phyloP scores from a whole-genome alignment of 169 alveolate species.

The Amoebophrya sp. region DNA sequence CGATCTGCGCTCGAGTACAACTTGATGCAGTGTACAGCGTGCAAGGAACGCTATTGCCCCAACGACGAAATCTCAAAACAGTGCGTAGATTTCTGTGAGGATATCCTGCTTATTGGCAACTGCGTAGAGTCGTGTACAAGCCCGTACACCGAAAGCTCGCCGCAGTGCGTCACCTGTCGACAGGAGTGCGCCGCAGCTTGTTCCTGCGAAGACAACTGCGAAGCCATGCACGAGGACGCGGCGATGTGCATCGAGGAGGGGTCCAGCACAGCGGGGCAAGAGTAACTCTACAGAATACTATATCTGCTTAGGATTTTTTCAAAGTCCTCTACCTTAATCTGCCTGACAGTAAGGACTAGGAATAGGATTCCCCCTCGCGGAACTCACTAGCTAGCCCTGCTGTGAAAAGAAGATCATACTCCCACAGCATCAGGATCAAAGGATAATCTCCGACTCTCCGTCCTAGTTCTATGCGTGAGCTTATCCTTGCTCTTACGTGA shows the following conservation, averaged over 20 bases:
- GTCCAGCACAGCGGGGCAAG: neutral
- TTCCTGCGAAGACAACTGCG: slow-evolving; percentile 9
- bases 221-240: neutral
- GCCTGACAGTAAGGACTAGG: too few relatives aligned
- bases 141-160: neutral
- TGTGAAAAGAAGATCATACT: too few relatives aligned
- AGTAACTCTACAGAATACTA: too few relatives aligned
- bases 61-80: neutral
- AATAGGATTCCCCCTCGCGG: too few relatives aligned
- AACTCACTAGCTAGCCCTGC: too few relatives aligned
- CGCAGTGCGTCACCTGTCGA: neutral
- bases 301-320: too few relatives aligned
- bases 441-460: too few relatives aligned
- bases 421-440: too few relatives aligned
- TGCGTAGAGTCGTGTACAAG: neutral
- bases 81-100: neutral
- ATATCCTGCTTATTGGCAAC: neutral
- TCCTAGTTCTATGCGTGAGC: too few relatives aligned
- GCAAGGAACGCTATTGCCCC: neutral
- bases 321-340: too few relatives aligned
- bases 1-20: neutral
- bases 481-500: too few relatives aligned
- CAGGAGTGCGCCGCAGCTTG: neutral
- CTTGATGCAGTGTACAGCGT: neutral
- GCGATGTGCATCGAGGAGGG: neutral